phyloP scores from a whole-genome alignment of 352 stramenopile species.

The Hyaloperonospora brassicae region DNA sequence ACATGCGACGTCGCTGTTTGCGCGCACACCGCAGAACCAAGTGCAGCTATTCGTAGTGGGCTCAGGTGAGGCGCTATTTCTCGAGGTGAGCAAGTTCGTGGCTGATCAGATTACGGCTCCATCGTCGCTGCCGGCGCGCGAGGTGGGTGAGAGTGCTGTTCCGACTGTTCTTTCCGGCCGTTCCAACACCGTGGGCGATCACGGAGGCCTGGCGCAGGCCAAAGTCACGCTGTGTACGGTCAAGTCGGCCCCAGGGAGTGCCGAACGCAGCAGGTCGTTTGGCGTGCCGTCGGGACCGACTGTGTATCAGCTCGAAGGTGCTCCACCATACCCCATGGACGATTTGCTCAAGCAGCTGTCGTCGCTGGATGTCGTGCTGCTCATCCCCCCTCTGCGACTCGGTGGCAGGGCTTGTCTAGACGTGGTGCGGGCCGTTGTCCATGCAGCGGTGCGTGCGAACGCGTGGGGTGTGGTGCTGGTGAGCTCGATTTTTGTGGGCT shows the following conservation, averaged over 20 bases:
- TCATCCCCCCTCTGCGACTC: conserved; percentile 58
- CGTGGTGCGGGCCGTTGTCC: conserved; percentile 43
- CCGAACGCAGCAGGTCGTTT: conserved; percentile 9
- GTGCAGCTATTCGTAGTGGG: conserved; percentile 78
- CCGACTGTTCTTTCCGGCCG: conserved; percentile 25
- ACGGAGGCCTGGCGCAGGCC: conserved; percentile 33
- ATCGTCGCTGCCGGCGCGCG: conserved; percentile 14
- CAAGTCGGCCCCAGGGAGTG: conserved; percentile 30
- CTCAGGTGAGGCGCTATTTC: conserved; percentile 57
- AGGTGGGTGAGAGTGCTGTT: conserved; percentile 43
- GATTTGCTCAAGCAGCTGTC: conserved; percentile 56
- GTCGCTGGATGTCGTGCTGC: conserved; percentile 54
- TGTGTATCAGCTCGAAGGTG: conserved; percentile 38
- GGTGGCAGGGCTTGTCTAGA: conserved; percentile 43
- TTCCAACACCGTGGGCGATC: conserved; percentile 3
- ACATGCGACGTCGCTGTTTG: conserved; percentile 32
- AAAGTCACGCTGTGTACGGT: conserved; percentile 70
- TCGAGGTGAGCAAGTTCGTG: conserved; percentile 57
- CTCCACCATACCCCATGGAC: conserved; percentile 35
- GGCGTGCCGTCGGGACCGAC: conserved; percentile 11
- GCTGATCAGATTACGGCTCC: conserved; percentile 54
- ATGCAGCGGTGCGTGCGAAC: conserved; percentile 39
- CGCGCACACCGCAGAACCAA: conserved; percentile 47
- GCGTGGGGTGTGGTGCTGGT: conserved; percentile 69
- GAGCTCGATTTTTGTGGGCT: conserved; percentile 55